phyloP scores from a whole-genome alignment of 2,329 filamentous ascomycete genomes.

The Hypoxylon sp. region DNA sequence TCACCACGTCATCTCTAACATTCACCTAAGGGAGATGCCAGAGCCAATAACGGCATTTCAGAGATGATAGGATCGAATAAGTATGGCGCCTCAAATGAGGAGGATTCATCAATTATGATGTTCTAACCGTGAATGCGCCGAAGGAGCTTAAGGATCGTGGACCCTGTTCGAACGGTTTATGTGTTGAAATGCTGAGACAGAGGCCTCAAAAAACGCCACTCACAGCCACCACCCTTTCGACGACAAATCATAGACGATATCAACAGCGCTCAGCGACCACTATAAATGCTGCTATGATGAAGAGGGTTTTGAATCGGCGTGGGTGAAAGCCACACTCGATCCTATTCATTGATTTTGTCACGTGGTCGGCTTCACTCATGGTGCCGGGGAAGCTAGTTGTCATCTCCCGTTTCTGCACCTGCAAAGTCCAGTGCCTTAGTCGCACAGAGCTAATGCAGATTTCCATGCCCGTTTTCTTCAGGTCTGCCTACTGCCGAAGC shows the following conservation, averaged over 20 bases:
- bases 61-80: not conserved
- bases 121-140: not conserved
- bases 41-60: not conserved
- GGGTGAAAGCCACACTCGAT: constrained; percentile 1
- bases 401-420: constrained; percentile 5
- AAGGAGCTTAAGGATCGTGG: constrained; percentile 9
- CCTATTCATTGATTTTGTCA: constrained; percentile 3
- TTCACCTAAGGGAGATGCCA: not conserved
- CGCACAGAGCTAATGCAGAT: constrained; percentile 11
- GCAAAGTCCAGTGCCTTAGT: constrained; percentile 1
- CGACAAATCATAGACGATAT: constrained; percentile 8
- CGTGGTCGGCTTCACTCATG: not conserved
- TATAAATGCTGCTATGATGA: not conserved
- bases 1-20: constrained; percentile 9
- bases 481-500: constrained; percentile 1
- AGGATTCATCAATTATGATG: not conserved
- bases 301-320: not conserved
- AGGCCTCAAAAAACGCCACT: not conserved
- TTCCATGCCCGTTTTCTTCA: constrained; percentile 4
- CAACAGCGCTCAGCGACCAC: not conserved
- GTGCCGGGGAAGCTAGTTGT: constrained; percentile 4
- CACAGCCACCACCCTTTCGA: constrained; percentile 2
- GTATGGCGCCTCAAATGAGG: not conserved
- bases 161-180: not conserved
- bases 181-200: constrained; percentile 4